A percentile compares a stretch with the other conserved stretches of the same genome.
Evolutionary conservation across 1,284 basidiomycete species (phyloP).

Genomic region (Tilletia indica): DNA sequence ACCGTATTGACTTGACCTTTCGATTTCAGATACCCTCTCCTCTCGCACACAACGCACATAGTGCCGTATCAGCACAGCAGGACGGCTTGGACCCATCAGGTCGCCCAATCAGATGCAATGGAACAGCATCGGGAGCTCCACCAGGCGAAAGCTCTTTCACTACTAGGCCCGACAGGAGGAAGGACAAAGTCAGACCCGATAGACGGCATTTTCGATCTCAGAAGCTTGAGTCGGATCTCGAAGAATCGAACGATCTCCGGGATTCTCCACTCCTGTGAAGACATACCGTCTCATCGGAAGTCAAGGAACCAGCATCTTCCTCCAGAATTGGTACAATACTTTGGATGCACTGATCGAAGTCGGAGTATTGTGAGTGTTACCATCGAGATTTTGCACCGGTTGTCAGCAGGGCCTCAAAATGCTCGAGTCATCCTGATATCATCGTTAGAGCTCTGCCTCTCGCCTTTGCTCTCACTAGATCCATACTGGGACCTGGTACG

Average conservation of each 20-base stretch:
- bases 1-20: conserved; percentile 1
- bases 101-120: no score
- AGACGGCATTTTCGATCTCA: background rate
- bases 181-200: background rate
- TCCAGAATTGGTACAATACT: conserved; percentile 54
- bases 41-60: background rate
- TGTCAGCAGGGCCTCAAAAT: no score
- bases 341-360: conserved; percentile 53
- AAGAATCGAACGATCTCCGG: background rate
- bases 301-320: conserved; percentile 43
- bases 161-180: background rate
- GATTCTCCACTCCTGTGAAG: background rate
- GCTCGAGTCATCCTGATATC: conserved; percentile 22
- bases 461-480: conserved; percentile 47
- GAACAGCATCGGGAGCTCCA: no score
- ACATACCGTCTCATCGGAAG: conserved; percentile 17
- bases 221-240: conserved; percentile 4
- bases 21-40: background rate
- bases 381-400: no score
- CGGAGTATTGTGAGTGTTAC: no score
- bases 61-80: no score
- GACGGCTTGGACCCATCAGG: no score
- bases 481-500: conserved; percentile 44
- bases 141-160: background rate
- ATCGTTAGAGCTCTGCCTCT: conserved; percentile 40